Conservation (phyloP, 129 eudicot species). For the Flaveria brownii region DNA sequence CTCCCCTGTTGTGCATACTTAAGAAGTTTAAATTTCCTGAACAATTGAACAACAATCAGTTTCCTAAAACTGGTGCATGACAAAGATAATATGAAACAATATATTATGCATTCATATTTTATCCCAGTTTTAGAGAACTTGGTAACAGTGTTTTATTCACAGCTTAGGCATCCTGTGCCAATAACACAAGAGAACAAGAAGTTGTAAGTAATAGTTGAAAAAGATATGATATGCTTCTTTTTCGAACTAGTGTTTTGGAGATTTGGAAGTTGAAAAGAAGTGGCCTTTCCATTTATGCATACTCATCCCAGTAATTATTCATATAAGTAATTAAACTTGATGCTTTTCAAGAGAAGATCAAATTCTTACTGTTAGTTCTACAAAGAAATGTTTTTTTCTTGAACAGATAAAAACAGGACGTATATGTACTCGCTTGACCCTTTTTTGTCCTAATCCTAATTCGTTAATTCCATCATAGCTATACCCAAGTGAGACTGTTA, state of each 20-base stretch:
- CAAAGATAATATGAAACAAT: slow-evolving; percentile 28
- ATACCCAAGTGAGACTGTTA: slow-evolving; percentile 15
- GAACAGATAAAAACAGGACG: not conserved
- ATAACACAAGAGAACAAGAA: slow-evolving; percentile 10
- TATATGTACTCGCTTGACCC: not conserved
- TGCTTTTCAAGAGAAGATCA: not conserved
- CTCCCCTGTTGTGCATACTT: slow-evolving; percentile 58
- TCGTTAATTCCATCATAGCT: slow-evolving; percentile 3
- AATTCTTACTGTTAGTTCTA: not conserved
- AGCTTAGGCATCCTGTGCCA: slow-evolving; percentile 16
- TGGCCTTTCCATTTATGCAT: slow-evolving; percentile 1
- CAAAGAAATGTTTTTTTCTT: not conserved
- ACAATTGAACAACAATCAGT: slow-evolving; percentile 62
- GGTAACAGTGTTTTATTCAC: slow-evolving; percentile 18
- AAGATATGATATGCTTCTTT: slow-evolving; percentile 9
- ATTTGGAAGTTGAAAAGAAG: slow-evolving; percentile 12
- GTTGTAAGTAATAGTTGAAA: not conserved
- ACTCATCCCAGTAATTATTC: not conserved
- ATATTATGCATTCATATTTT: slow-evolving; percentile 31
- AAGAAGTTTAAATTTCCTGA: slow-evolving; percentile 64
- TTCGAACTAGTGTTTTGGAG: slow-evolving; percentile 19
- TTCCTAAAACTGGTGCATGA: slow-evolving; percentile 41
- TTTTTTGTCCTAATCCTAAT: not conserved
- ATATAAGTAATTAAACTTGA: slow-evolving; percentile 4
- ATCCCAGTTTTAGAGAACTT: slow-evolving; percentile 24